Evolutionary conservation across 352 stramenopile species (phyloP).

Genomic region (Globisporangium cylindrosporum): DNA sequence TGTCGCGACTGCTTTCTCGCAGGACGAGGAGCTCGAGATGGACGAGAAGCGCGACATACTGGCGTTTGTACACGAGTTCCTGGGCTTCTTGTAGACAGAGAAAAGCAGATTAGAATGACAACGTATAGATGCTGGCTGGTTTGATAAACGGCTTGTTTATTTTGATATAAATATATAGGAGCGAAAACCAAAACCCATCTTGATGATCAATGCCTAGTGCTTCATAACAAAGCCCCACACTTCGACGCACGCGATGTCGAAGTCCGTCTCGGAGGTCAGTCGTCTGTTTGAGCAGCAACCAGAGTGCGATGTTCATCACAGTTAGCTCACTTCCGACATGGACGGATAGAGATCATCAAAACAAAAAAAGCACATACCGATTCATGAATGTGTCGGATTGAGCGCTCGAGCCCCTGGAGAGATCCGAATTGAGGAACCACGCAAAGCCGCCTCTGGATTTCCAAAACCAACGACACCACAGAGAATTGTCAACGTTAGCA

Average conservation of each 20-base stretch:
- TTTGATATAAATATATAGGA: constrained; percentile 12
- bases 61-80: constrained; percentile 40
- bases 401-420: constrained; percentile 50
- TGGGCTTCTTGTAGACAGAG: constrained; percentile 16
- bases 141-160: not conserved
- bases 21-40: constrained; percentile 37
- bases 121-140: not conserved
- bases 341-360: no score
- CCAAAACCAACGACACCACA: not conserved
- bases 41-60: constrained; percentile 56
- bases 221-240: constrained; percentile 68
- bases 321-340: not conserved
- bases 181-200: not conserved
- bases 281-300: constrained; percentile 18
- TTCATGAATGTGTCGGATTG: constrained; percentile 63
- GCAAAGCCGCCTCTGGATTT: constrained; percentile 51
- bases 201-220: constrained; percentile 21
- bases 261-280: constrained; percentile 47
- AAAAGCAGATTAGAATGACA: not conserved
- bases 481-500: not conserved
- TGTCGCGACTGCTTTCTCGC: constrained; percentile 24
- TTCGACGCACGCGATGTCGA: constrained; percentile 59
- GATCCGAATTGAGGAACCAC: constrained; percentile 64
- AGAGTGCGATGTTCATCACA: not conserved
- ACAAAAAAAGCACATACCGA: constrained; percentile 18